Conservation (phyloP, 768 basidiomycete species). For the Xerocomellus amylosporus region DNA sequence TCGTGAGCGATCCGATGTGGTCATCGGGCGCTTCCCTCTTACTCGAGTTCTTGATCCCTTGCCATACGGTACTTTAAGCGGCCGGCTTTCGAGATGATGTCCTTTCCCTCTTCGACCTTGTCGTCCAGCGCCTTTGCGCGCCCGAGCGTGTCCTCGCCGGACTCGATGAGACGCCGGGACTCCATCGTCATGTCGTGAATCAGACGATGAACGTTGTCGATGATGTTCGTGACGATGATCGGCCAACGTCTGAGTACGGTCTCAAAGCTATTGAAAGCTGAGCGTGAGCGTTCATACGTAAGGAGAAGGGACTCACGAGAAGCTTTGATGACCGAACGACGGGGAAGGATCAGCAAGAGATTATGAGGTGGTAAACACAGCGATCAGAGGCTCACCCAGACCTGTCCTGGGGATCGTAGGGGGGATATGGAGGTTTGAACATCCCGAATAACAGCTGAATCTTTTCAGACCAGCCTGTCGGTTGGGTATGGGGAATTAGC, state of each 20-base stretch:
- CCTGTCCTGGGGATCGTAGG: slow-evolving; percentile 74
- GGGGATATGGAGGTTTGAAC: slow-evolving; percentile 57
- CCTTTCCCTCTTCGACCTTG: slow-evolving; percentile 71
- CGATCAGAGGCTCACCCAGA: slow-evolving; percentile 43
- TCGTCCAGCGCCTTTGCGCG: slow-evolving; percentile 32
- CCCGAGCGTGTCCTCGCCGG: slow-evolving; percentile 4
- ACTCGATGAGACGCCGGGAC: slow-evolving; percentile 22
- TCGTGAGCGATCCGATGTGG: background rate
- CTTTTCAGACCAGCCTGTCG: background rate
- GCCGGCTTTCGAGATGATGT: slow-evolving; percentile 69
- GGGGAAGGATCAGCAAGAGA: background rate
- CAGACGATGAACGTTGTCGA: slow-evolving; percentile 69
- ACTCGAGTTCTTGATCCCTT: slow-evolving; percentile 69
- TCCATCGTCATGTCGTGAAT: slow-evolving; percentile 60
- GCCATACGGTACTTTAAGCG: slow-evolving; percentile 89
- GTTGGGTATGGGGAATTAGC: too few relatives aligned
- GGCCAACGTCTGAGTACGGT: slow-evolving; percentile 82
- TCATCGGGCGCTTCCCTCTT: slow-evolving; percentile 20
- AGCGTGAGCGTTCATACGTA: background rate
- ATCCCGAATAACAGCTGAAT: slow-evolving; percentile 8
- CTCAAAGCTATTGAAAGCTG: slow-evolving; percentile 52
- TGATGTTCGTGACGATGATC: slow-evolving; percentile 75
- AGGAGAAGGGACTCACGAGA: slow-evolving; percentile 47
- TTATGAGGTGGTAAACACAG: background rate
- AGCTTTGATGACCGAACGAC: slow-evolving; percentile 39